Evolutionary conservation across 176 grass and related monocot genomes (phyloP).

Genomic region (Hordeum marinum): DNA sequence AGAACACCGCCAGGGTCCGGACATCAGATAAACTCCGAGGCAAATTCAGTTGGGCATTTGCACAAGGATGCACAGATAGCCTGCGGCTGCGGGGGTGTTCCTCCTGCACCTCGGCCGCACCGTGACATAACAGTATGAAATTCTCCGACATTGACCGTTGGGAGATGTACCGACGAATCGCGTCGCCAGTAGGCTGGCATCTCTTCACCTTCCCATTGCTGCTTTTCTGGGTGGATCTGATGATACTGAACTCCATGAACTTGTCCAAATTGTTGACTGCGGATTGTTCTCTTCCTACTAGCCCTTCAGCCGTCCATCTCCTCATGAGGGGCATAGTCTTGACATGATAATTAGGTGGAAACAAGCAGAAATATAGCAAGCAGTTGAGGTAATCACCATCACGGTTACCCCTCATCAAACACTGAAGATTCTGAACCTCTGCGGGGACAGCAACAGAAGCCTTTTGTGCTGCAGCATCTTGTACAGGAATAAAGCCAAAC

Average conservation of each 20-base stretch:
- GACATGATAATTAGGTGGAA: not conserved
- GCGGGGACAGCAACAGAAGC: not conserved
- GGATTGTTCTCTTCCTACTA: not conserved
- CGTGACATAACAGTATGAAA: not conserved
- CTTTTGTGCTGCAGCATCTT: too few species aligned
- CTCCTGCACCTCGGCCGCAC: not conserved
- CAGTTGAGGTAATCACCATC: not conserved
- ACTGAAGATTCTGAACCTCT: not conserved
- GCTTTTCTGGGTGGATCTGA: not conserved
- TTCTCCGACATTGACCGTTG: not conserved
- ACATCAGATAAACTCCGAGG: not conserved
- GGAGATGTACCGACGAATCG: not conserved
- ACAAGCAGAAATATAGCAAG: constrained; percentile 1
- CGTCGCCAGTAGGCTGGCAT: not conserved
- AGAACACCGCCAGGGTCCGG: not conserved
- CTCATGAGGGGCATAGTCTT: not conserved
- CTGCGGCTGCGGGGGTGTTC: constrained; percentile 1
- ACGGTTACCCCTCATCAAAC: too few species aligned
- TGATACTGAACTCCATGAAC: not conserved
- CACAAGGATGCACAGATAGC: not conserved
- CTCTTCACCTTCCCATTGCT: not conserved
- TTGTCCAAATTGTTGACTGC: not conserved
- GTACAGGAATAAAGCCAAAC: too few species aligned
- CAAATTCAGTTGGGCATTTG: not conserved
- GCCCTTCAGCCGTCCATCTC: not conserved